Base-by-base conservation (phyloP, 495 filamentous ascomycete genomes). In the Extremus antarcticus region DNA sequence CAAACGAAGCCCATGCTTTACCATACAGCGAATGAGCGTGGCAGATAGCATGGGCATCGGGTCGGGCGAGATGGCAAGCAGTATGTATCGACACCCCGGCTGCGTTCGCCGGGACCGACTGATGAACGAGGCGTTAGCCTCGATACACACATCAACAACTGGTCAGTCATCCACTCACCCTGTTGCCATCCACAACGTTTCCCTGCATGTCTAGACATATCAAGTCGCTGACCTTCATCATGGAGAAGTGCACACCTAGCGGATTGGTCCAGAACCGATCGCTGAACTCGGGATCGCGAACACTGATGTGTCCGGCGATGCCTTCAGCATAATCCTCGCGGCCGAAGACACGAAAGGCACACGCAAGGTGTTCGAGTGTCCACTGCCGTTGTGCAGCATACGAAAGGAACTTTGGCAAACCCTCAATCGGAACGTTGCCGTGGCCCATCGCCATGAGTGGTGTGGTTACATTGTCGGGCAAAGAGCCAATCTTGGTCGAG, bases 291-390 rank as follows among this genome's bases (percentile, higher is more conserved):
- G n/a, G n/a, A n/a, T n/a, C n/a, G n/a, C n/a, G n/a, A n/a, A n/a
- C n/a, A n/a, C n/a, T n/a, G n/a, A n/a, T n/a, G 63, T 84, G 80
- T 0, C 80, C 80, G 1, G 73, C 70, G 56, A 80, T 74, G 20
- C 82, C 80, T 65, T 83, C 79, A 25, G 73, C 77, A 65, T 75
- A 82, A 24, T 76, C 76, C 46, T 66, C 64, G 24, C 73, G 68
- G 0, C 77, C 73, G 55, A 79, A 80, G 48, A 73, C 60, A 19
- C 76, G 73, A 58, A 82, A 82, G 4, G 72, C 75, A 3, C 73
- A 79, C 0, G 78, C 77, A 65, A 80, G 78, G 63, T 81, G 78
- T 7, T 70, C 58, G 9, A 78, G 68, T 41, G 67, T 70, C 64
- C 73, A 74, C 19, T 65, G 66, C 13, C 66, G 62, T 10, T 68